Percentiles rank a stretch among this genome's conserved stretches.
Conservation (phyloP, 2,329 filamentous ascomycete genomes). For the Ophiobolus disseminans region DNA sequence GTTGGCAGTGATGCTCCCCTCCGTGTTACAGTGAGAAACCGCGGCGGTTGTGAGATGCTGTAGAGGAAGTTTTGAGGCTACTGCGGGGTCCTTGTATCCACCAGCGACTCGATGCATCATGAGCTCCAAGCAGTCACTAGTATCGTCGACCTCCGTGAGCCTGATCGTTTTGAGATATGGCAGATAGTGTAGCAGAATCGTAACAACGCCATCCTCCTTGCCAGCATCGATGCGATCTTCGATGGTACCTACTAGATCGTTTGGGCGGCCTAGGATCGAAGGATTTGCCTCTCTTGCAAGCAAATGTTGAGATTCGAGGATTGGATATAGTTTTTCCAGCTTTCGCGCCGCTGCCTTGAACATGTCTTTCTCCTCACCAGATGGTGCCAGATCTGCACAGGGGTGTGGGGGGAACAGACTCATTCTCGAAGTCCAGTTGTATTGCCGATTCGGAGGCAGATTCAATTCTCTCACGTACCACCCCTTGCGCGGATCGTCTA, state of each 20-base stretch:
- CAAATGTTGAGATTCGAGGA: too few relatives aligned
- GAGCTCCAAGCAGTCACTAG: constrained; percentile 1
- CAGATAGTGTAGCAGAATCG: constrained; percentile 20
- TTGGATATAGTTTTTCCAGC: constrained; percentile 8
- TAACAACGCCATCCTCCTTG: constrained; percentile 10
- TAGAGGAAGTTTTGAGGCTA: constrained; percentile 18
- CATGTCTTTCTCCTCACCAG: constrained; percentile 8
- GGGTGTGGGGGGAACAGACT: too few relatives aligned
- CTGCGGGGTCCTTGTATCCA: constrained; percentile 11
- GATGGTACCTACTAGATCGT: not conserved
- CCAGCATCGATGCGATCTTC: constrained; percentile 9
- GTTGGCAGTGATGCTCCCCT: constrained; percentile 3
- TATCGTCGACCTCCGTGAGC: constrained; percentile 7
- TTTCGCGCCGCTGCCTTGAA: constrained; percentile 7
- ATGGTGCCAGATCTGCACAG: too few relatives aligned
- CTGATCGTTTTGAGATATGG: constrained; percentile 16
- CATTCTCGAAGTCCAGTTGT: too few relatives aligned
- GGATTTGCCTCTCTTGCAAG: too few relatives aligned
- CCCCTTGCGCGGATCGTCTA: constrained; percentile 15
- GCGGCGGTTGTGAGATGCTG: constrained; percentile 18
- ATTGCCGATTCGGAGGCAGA: constrained; percentile 9
- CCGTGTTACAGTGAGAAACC: constrained; percentile 14
- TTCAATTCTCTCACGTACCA: constrained; percentile 26
- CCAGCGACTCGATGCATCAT: constrained; percentile 9
- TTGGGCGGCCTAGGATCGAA: too few relatives aligned